phyloP scores from a whole-genome alignment of 1,284 basidiomycete genomes.

The Sporisorium scitamineum region DNA sequence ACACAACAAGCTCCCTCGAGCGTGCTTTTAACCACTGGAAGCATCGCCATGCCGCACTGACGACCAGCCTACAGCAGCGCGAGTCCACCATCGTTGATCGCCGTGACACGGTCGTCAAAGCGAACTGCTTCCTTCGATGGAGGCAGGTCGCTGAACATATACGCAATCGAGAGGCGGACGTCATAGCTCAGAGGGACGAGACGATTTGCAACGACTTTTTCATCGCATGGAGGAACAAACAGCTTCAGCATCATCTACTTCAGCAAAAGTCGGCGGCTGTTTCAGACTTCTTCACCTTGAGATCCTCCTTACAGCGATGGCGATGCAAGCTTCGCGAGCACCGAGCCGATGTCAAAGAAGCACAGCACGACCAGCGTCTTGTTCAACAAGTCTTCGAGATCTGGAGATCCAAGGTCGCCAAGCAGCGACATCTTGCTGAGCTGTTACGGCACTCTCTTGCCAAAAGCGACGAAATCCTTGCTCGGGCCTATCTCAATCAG shows the following conservation, averaged over 20 bases:
- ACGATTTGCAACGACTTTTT: conserved; percentile 16
- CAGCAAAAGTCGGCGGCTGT: conserved; percentile 21
- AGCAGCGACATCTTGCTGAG: conserved; percentile 22
- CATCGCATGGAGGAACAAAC: conserved; percentile 23
- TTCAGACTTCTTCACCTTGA: conserved; percentile 15
- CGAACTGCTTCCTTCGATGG: conserved; percentile 20
- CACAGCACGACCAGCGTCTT: conserved; percentile 14
- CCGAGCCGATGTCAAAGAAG: conserved; percentile 18
- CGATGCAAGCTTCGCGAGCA: conserved; percentile 16
- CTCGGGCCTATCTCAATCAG: conserved; percentile 14
- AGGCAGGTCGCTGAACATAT: conserved; percentile 7
- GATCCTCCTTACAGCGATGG: conserved; percentile 26
- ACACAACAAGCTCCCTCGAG: conserved; percentile 6
- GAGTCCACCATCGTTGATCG: conserved; percentile 21
- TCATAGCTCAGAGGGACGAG: conserved; percentile 10
- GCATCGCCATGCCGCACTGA: conserved; percentile 20
- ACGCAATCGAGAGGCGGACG: conserved; percentile 6
- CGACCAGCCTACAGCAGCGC: conserved; percentile 31
- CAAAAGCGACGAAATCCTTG: conserved; percentile 12
- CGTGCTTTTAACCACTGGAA: conserved; percentile 28
- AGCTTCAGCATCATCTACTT: conserved; percentile 14
- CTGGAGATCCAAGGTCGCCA: conserved; percentile 32
- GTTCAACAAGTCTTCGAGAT: conserved; percentile 31
- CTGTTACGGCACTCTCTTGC: conserved; percentile 16
- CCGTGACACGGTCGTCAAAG: background rate